Evolutionary conservation across 2,329 filamentous ascomycete genomes (phyloP), one percentile per base, ranked within the genome.

Genomic region (Cryphonectria naterciae): DNA sequence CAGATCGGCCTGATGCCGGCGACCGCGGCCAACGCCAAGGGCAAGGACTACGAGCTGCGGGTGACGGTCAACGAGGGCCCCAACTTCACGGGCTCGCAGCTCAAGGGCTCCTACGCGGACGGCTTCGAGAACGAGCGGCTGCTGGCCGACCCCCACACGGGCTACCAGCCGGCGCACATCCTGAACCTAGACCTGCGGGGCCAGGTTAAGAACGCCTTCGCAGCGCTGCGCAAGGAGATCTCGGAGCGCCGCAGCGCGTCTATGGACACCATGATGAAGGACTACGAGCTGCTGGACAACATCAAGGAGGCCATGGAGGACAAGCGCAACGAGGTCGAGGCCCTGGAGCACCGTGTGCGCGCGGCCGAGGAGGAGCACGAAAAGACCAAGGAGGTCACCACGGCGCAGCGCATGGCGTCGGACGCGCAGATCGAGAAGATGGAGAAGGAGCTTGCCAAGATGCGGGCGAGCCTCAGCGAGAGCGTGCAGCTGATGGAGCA

Each of bases 401-500:
- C 88, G 62, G 93, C 94, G 25, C 94, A 97, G 79, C 97, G 97
- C 83, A 89, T 95, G 79, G 92, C 91, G 10, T 93, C 91, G 2
- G 96, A 98, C 79, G 90, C 95, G 11, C 95, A 98, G 80, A 97
- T 99, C 77, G 96, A 99, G 82, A 96, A 96, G 85, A 97, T 98
- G 92, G 96, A 99, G 83, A 98, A 97, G 81, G 95, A 99, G 80
- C 85, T 99, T n/a, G 92, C 93, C 63, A 93, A 94, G 79, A 97
- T 98, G 93, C 88, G 95, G 58, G 89, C 92, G 2, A 92, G 91
- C 15, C 84, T 98, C 41, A 91, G 89, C 2, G 95, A 98, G 80
- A 94, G 91, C 46, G 92, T 98, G 68, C 93, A 98, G 81, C 82
- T 97, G 64, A 92, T 98, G 88, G 94, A 98, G 80, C 95, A 98